Percentiles rank a stretch among this genome's conserved stretches.
Conservation (phyloP, 768 basidiomycete species). For the Omphalotus guepiniiformis region DNA sequence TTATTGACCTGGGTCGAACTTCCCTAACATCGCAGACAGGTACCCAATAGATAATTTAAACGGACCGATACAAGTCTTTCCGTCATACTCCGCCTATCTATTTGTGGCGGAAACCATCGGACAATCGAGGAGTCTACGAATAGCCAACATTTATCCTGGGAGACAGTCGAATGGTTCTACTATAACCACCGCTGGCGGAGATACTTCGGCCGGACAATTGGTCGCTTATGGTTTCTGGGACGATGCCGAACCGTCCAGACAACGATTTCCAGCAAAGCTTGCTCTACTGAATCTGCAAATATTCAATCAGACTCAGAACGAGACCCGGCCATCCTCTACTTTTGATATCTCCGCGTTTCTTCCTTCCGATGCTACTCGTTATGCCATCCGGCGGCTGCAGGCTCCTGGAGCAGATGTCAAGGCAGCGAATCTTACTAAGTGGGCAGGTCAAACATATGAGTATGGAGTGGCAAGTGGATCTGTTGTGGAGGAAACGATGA, state of each 20-base stretch:
- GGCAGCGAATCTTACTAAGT: conserved; percentile 38
- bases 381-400: conserved; percentile 38
- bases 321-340: conserved; percentile 35
- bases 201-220: conserved; percentile 42
- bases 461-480: conserved; percentile 35
- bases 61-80: conserved; percentile 48
- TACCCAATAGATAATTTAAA: conserved; percentile 45
- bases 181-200: conserved; percentile 47
- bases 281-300: conserved; percentile 48
- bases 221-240: conserved; percentile 53
- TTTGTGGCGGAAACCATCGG: conserved; percentile 47
- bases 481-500: conserved; percentile 34
- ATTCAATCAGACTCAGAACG: conserved; percentile 42
- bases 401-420: conserved; percentile 47
- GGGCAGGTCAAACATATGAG: conserved; percentile 48
- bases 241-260: conserved; percentile 17
- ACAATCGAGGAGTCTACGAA: conserved; percentile 36
- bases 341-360: conserved; percentile 45
- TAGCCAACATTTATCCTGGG: conserved; percentile 49
- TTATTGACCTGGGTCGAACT: background rate
- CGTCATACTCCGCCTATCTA: conserved; percentile 49
- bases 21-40: conserved; percentile 20
- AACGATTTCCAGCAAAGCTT: conserved; percentile 38
- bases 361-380: conserved; percentile 18
- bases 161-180: conserved; percentile 48